phyloP scores from a whole-genome alignment of 2,329 filamentous ascomycete genomes.

The Penicillium sp. region DNA sequence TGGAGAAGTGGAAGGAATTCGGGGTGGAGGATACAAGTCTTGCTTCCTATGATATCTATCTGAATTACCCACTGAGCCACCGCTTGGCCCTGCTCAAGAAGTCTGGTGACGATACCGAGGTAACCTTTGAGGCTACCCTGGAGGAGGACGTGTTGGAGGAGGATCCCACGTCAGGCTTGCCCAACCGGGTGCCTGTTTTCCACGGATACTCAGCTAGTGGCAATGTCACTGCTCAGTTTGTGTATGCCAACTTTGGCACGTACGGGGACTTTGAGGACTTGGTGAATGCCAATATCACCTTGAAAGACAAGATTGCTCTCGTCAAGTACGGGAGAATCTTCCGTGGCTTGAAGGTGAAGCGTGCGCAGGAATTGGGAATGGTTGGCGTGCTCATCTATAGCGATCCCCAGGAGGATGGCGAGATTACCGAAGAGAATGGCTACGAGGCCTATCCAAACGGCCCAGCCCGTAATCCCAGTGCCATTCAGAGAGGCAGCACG shows the following conservation, averaged over 20 bases:
- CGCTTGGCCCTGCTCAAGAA: constrained; percentile 67
- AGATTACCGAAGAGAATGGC: constrained; percentile 78
- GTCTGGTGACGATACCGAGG: constrained; percentile 45
- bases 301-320: constrained; percentile 84
- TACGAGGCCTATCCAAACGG: constrained; percentile 79
- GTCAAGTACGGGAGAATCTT: constrained; percentile 85
- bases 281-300: constrained; percentile 68
- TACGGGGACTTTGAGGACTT: constrained; percentile 85
- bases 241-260: constrained; percentile 90
- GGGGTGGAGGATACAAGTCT: constrained; percentile 62
- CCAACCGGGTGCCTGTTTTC: constrained; percentile 80
- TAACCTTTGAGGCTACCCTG: constrained; percentile 77
- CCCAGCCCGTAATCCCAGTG: constrained; percentile 82
- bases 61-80: constrained; percentile 76
- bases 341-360: constrained; percentile 87
- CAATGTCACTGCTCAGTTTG: constrained; percentile 83
- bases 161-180: constrained; percentile 73
- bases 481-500: constrained; percentile 85
- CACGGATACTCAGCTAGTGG: constrained; percentile 92
- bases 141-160: constrained; percentile 83
- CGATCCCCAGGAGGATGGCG: constrained; percentile 86
- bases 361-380: constrained; percentile 88
- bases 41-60: constrained; percentile 71
- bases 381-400: constrained; percentile 81
- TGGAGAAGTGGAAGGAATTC: constrained; percentile 71